Evolutionary conservation across 768 basidiomycete genomes (phyloP).

Genomic region (Termitomyces sp.): DNA sequence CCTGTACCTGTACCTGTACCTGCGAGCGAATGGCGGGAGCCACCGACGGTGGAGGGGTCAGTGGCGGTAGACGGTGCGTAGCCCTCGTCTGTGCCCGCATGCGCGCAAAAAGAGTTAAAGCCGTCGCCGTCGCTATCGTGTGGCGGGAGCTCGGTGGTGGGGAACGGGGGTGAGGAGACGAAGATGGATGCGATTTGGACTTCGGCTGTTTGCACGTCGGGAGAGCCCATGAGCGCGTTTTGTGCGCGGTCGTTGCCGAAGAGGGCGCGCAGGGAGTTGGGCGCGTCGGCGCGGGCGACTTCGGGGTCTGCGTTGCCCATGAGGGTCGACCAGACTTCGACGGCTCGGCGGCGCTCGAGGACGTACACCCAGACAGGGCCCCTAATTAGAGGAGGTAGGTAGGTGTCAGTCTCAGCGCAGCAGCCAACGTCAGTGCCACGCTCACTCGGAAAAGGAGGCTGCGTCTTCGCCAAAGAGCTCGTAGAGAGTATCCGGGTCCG

Average conservation of each 20-base stretch:
- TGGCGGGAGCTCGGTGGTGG: conserved; percentile 53
- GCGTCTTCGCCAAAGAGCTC: conserved; percentile 81
- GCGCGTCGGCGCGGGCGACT: conserved; percentile 46
- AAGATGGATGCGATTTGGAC: conserved; percentile 76
- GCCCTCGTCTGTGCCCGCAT: conserved; percentile 34
- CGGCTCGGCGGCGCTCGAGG: conserved; percentile 75
- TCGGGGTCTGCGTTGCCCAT: conserved; percentile 67
- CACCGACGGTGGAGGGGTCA: conserved; percentile 38
- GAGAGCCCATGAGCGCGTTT: conserved; percentile 72
- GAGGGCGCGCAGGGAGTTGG: conserved; percentile 66
- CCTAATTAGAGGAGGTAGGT: conserved; percentile 32
- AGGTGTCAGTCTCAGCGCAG: neutral
- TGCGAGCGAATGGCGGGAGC: conserved; percentile 32
- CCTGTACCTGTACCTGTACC: conserved; percentile 21
- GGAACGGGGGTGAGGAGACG: conserved; percentile 79
- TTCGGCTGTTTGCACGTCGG: conserved; percentile 65
- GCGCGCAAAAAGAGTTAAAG: conserved; percentile 27
- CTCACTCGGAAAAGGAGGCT: conserved; percentile 71
- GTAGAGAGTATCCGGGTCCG: conserved; percentile 72
- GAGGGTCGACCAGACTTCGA: conserved; percentile 74
- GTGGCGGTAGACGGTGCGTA: conserved; percentile 40
- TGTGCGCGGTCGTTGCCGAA: conserved; percentile 52
- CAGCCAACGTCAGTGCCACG: neutral
- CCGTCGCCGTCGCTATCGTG: conserved; percentile 30
- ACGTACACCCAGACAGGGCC: conserved; percentile 92